phyloP scores from a whole-genome alignment of 2,329 filamentous ascomycete species.

The Alternaria viburni region DNA sequence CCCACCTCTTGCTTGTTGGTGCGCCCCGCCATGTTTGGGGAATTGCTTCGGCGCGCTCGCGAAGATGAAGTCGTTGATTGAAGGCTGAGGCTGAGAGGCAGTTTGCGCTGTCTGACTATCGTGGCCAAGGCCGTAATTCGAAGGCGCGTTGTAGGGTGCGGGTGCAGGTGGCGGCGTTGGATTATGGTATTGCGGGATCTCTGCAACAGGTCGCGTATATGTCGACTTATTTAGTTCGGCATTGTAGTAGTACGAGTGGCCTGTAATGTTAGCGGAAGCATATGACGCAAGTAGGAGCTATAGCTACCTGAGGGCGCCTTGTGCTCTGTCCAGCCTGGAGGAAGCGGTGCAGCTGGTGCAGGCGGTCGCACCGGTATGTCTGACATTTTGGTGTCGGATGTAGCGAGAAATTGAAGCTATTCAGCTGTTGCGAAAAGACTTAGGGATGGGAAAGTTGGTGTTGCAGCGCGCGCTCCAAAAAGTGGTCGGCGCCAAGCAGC shows the following conservation, averaged over 20 bases:
- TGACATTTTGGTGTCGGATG: slow-evolving; percentile 25
- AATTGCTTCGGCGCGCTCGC: slow-evolving; percentile 32
- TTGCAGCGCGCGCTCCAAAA: slow-evolving; percentile 30
- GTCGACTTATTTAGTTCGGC: slow-evolving; percentile 82
- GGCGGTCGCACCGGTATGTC: slow-evolving; percentile 42
- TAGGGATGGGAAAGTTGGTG: slow-evolving; percentile 13
- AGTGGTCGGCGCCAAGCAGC: slow-evolving; percentile 38
- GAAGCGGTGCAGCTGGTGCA: slow-evolving; percentile 63
- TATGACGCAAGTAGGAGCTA: slow-evolving; percentile 20
- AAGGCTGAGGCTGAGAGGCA: slow-evolving; percentile 40
- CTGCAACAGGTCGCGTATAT: slow-evolving; percentile 70
- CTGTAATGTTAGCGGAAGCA: slow-evolving; percentile 49
- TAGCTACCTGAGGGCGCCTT: slow-evolving; percentile 74
- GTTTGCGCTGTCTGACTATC: slow-evolving; percentile 56
- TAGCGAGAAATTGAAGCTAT: background rate
- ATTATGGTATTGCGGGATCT: slow-evolving; percentile 9
- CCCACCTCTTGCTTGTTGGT: slow-evolving; percentile 38
- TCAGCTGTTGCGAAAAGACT: background rate
- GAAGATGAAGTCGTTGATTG: slow-evolving; percentile 58
- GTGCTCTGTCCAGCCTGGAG: slow-evolving; percentile 89
- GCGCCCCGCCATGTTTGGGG: slow-evolving; percentile 19
- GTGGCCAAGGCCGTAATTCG: slow-evolving; percentile 13
- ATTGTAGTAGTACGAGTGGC: slow-evolving; percentile 90
- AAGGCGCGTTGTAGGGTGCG: slow-evolving; percentile 7
- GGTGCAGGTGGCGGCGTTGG: slow-evolving; percentile 6